Base-by-base conservation (phyloP, 345 rosid species). In the Carallia brachiata region DNA sequence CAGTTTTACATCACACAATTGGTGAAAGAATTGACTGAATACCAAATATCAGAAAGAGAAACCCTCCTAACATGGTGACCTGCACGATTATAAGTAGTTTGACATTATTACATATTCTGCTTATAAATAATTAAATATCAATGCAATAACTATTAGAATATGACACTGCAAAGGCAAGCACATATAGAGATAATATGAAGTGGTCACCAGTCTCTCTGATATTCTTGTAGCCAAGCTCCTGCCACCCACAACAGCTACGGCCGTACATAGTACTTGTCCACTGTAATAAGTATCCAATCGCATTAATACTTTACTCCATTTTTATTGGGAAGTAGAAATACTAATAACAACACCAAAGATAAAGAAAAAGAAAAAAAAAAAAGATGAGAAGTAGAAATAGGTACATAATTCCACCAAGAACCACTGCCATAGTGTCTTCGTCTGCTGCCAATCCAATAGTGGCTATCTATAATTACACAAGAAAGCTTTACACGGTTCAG, bases 391-490 rank as follows among this genome's bases (percentile, higher is more conserved):
- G 7, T 15, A 34, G 63, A 12, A 17, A 8, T 4, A 52, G 77
- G 15, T 73, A 78, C 77, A 60, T 7, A 13, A 73, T 73, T 64
- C 81, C 77, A 9, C 77, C 77, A 19, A 78, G 81, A 39, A 73
- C 64, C 18, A 78, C 77, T 36, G 77, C 74, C 50, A 78, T 27
- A 19, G 74, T 61, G 71, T 73, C 65, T 62, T 73, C 71, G 36
- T 73, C 69, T 34, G 74, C 81, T 28, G 81, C 81, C 67, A 69
- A 65, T 13, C 81, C 72, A 9, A 77, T 66, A 37, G 74, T 77
- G 17, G 74, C 74, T 40, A 73, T n/a, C 74, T 77, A 73, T 23
- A 23, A 23, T 23, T 23, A 23, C 68, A 71, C 10, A 48, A 13
- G 32, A 23, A 1, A 55, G 23, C 27, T 57, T 58, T 12, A 40